These are phyloP conservation scores for Petunia hybrid DNA, from an alignment of 305 asterid genomes.

Conservation along the genomic window DNA sequence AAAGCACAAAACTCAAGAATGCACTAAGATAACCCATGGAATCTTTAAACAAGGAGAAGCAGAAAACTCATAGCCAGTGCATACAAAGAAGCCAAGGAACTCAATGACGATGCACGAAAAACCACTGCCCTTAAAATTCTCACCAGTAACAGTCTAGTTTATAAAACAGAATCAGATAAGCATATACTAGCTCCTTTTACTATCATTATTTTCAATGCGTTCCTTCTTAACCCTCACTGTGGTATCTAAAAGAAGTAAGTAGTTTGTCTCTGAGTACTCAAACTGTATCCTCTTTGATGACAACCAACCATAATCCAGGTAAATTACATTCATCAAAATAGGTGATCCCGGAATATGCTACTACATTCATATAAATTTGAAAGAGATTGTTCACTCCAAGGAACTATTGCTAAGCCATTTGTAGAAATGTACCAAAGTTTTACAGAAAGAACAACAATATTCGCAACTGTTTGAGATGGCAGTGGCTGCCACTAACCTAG, in stretches of 20 bases:
- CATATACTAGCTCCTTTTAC: conserved; percentile 17
- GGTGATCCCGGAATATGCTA: not conserved
- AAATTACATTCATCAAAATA: not conserved
- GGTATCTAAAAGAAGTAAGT: not conserved
- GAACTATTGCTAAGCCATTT: not conserved
- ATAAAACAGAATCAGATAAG: not conserved
- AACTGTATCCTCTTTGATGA: not conserved
- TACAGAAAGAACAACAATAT: not conserved
- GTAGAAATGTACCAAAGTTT: too few relatives aligned
- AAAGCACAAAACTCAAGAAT: not conserved
- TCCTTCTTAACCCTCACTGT: not conserved
- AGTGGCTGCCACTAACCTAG: not conserved
- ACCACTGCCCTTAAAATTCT: not conserved
- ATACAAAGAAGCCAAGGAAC: conserved; percentile 3
- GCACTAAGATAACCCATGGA: not conserved
- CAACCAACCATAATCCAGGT: not conserved
- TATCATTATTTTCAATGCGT: not conserved
- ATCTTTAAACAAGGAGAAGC: not conserved
- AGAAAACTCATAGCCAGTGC: not conserved
- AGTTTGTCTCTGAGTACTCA: not conserved
- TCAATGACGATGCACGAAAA: not conserved
- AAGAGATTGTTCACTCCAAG: not conserved
- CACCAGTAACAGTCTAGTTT: not conserved
- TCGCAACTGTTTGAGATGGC: not conserved
- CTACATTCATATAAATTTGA: not conserved